These are phyloP conservation scores for Saccharomyces hybrid DNA, from an alignment of 1,139 yeast genomes.

Conservation along the genomic window DNA sequence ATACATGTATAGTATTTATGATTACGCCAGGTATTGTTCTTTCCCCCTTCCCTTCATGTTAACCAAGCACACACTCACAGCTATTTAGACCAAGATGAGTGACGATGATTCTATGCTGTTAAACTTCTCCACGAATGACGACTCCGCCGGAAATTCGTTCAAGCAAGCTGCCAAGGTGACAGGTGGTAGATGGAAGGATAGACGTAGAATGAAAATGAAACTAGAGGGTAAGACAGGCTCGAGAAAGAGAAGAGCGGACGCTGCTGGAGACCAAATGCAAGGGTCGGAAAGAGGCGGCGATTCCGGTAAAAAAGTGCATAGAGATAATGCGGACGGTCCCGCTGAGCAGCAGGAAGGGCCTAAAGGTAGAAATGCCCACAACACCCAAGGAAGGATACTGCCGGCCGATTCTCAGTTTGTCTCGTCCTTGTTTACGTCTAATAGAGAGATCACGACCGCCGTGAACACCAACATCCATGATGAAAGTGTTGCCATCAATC, in stretches of 20 bases:
- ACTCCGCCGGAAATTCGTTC: constrained; percentile 11
- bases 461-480: constrained; percentile 25
- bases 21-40: background rate
- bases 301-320: constrained; percentile 1
- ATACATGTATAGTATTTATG: background rate
- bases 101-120: constrained; percentile 31
- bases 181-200: constrained; percentile 78
- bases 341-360: constrained; percentile 5
- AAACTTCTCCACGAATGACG: constrained; percentile 24
- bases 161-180: constrained; percentile 36
- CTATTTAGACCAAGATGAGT: constrained; percentile 14
- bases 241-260: constrained; percentile 19
- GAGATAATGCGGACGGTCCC: constrained; percentile 8
- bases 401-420: constrained; percentile 38
- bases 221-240: constrained; percentile 28
- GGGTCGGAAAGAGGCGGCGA: constrained; percentile 1
- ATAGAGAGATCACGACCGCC: constrained; percentile 36
- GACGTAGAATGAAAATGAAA: constrained; percentile 40
- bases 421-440: constrained; percentile 80
- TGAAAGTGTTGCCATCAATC: constrained; percentile 35
- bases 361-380: constrained; percentile 10
- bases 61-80: background rate
- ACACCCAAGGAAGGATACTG: constrained; percentile 2
- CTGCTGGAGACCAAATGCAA: constrained; percentile 4
- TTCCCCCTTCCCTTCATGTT: background rate